Conservation (phyloP, 1,284 basidiomycete species). For the Melampsora larici-populina region DNA sequence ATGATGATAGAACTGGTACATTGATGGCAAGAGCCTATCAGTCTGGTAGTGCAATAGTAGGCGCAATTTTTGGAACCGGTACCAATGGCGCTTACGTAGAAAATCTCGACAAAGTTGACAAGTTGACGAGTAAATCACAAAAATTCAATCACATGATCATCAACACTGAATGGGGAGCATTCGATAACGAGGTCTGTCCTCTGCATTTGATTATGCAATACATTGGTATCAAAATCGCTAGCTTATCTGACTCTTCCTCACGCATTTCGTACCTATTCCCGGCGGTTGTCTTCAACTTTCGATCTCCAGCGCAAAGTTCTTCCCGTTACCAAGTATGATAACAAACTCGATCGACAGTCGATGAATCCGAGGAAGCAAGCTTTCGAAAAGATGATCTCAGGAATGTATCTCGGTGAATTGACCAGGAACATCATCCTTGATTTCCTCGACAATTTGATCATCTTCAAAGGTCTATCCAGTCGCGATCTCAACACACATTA, state of each 20-base stretch:
- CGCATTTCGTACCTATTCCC: too few relatives aligned
- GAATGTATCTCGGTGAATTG: constrained; percentile 95
- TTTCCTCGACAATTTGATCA: constrained; percentile 68
- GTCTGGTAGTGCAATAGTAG: constrained; percentile 79
- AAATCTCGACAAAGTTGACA: constrained; percentile 74
- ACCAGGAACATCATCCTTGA: constrained; percentile 78
- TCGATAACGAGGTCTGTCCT: constrained; percentile 74
- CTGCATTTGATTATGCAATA: constrained; percentile 13
- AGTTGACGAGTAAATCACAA: constrained; percentile 64
- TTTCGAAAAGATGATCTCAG: constrained; percentile 97
- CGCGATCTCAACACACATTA: constrained; percentile 77
- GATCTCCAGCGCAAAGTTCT: constrained; percentile 68
- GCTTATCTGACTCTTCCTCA: background rate
- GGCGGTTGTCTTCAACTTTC: background rate
- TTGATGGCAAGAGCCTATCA: constrained; percentile 88
- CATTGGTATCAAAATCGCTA: background rate
- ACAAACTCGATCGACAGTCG: constrained; percentile 82
- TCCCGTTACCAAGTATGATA: constrained; percentile 88
- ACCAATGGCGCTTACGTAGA: constrained; percentile 98
- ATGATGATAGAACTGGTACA: constrained; percentile 79
- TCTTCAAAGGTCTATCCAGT: constrained; percentile 78
- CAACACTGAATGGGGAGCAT: constrained; percentile 96
- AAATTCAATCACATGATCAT: constrained; percentile 74
- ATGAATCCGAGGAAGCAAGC: constrained; percentile 92
- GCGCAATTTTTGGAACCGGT: constrained; percentile 93